A percentile compares a stretch with the other conserved stretches of the same genome.
Conservation (phyloP, 306 rosid genomes). For the Citrullus amarus region DNA sequence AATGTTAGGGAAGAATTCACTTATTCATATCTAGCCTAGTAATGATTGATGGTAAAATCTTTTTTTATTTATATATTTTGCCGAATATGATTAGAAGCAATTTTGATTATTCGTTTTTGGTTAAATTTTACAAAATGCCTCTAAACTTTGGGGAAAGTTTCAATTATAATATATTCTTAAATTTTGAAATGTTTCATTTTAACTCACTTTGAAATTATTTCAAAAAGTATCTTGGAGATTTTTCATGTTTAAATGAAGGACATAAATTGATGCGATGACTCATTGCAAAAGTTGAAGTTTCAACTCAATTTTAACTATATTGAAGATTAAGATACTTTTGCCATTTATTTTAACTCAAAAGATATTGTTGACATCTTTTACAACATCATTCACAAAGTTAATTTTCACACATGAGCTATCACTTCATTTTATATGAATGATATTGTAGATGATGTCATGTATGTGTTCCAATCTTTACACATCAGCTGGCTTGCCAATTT, state of each 20-base stretch:
- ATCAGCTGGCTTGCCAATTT: neutral
- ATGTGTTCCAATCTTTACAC: neutral
- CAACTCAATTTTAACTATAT: too few relatives aligned
- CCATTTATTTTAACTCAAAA: too few relatives aligned
- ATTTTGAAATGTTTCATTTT: neutral
- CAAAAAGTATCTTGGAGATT: neutral
- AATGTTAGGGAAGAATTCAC: slow-evolving; percentile 1
- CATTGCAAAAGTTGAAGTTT: too few relatives aligned
- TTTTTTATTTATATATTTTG: neutral
- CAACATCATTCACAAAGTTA: neutral
- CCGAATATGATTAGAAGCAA: too few relatives aligned
- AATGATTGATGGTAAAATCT: neutral
- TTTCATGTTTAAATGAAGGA: too few relatives aligned
- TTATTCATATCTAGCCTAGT: neutral
- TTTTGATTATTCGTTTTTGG: neutral
- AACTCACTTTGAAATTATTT: neutral
- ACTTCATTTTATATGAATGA: too few relatives aligned
- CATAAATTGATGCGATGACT: too few relatives aligned
- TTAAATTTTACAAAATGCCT: neutral
- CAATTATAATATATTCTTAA: too few relatives aligned
- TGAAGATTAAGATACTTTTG: neutral
- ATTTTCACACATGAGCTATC: neutral
- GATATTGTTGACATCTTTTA: neutral
- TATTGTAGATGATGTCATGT: neutral
- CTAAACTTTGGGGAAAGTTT: neutral